Conservation (phyloP, 2,329 filamentous ascomycete species). For the Cladophialophora bantiana region DNA sequence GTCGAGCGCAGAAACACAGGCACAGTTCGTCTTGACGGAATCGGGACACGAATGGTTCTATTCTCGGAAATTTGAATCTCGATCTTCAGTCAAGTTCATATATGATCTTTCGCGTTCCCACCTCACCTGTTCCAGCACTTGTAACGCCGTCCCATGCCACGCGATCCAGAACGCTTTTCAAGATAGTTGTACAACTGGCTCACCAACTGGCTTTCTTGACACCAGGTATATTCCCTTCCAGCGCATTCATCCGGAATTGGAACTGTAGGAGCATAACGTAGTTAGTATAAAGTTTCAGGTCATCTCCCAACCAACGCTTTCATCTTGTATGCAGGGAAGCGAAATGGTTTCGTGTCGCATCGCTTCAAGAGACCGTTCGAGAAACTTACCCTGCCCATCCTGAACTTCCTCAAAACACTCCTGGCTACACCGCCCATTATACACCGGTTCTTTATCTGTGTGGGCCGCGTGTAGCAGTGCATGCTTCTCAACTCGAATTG, state of each 20-base stretch:
- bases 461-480: slow-evolving; percentile 93
- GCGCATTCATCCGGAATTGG: slow-evolving; percentile 89
- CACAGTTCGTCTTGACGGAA: not conserved
- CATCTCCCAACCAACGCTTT: not conserved
- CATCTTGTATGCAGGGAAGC: not conserved
- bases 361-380: not conserved
- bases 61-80: not conserved
- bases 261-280: slow-evolving; percentile 63
- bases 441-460: slow-evolving; percentile 93
- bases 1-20: not conserved
- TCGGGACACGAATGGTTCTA: not conserved
- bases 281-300: not conserved
- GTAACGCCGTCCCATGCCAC: slow-evolving; percentile 17
- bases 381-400: slow-evolving; percentile 80
- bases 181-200: slow-evolving; percentile 13
- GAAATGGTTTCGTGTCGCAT: not conserved
- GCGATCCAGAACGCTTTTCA: not conserved
- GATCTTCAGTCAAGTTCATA: not conserved
- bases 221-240: slow-evolving; percentile 84
- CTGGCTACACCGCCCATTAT: slow-evolving; percentile 87
- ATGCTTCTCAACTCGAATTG: slow-evolving; percentile 93
- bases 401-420: slow-evolving; percentile 92
- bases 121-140: not conserved
- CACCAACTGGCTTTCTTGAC: slow-evolving; percentile 98
- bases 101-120: not conserved